A percentile compares a stretch with the other conserved stretches of the same genome.
These are phyloP conservation scores for Aspergillus quadrilineatus DNA, from an alignment of 2,329 filamentous ascomycete species.

Conservation along the genomic window DNA sequence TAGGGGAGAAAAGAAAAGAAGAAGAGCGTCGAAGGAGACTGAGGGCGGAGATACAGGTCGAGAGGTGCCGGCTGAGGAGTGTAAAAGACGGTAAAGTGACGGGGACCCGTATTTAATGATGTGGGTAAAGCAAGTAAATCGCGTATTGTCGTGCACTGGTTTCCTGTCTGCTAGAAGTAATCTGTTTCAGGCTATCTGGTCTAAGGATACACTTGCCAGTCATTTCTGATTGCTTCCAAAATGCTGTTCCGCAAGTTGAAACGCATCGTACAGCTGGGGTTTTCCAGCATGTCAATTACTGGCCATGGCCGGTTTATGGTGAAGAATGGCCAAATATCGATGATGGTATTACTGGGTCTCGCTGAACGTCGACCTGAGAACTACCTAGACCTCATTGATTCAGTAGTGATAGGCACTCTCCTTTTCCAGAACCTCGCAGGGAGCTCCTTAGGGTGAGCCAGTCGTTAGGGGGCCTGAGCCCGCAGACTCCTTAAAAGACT, in stretches of 20 bases:
- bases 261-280: constrained; percentile 9
- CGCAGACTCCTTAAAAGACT: constrained; percentile 6
- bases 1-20: constrained; percentile 37
- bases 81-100: constrained; percentile 21
- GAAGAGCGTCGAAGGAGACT: constrained; percentile 30
- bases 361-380: constrained; percentile 12
- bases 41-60: constrained; percentile 28
- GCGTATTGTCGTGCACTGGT: not conserved
- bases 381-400: not conserved
- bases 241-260: constrained; percentile 15
- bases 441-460: constrained; percentile 4
- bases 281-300: constrained; percentile 12
- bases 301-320: constrained; percentile 1
- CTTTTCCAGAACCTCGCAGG: constrained; percentile 18
- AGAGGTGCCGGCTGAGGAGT: constrained; percentile 23
- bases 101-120: not conserved
- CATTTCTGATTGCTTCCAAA: constrained; percentile 9
- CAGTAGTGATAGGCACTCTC: constrained; percentile 7
- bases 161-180: no score
- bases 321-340: constrained; percentile 5
- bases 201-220: constrained; percentile 4
- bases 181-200: constrained; percentile 20
- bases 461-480: constrained; percentile 23
- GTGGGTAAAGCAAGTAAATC: constrained; percentile 2
- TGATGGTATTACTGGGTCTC: constrained; percentile 18